Base-by-base conservation (phyloP, 2,329 filamentous ascomycete genomes). In the Metarhizium brunneum region DNA sequence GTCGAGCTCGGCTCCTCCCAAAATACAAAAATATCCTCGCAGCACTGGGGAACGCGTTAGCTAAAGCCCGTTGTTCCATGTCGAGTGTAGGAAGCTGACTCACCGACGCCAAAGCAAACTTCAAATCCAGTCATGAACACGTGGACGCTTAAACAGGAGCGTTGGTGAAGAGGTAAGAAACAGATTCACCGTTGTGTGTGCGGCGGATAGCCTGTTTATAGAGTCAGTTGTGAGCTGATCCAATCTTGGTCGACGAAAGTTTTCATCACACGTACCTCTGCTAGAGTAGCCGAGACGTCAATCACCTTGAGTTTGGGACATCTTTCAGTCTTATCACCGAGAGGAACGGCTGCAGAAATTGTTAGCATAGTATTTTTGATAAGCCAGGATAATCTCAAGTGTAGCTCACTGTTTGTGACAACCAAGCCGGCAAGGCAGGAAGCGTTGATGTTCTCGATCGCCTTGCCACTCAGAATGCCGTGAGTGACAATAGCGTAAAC, bases 401-500 rank as follows among this genome's bases (percentile, higher is more conserved):
- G 57, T 55, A n/a, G 72, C 65, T 64, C 45, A 75, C 73, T 96
- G 73, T 96, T 96, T 51, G 92, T 96, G 40, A 95, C 90, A 14
- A 96, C 90, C 42, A 96, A 76, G 64, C 87, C 85, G 63, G 82
- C 84, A 61, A 95, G 74, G 68, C 84, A 81, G 65, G 88, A 90
- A 62, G 81, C 81, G 71, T 95, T 95, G 65, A 95, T 77, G 47
- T 86, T 91, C 64, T 95, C 86, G 56, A 95, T 92, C 47, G 92
- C 92, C 62, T 88, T 90, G 52, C 91, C 92, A 60, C 86, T 91
- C 53, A 97, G 76, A 57, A 96, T 95, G 40, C 91, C 92, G 68
- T 96, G 92, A 1, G 92, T 96, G 57, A 97, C 94, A 62, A 97
- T 95, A 29, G 94, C 94, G 60, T 95, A 90, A 42, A 95, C 91